phyloP scores from a whole-genome alignment of 129 eudicot genomes.

The Gnaphalium uliginosum region DNA sequence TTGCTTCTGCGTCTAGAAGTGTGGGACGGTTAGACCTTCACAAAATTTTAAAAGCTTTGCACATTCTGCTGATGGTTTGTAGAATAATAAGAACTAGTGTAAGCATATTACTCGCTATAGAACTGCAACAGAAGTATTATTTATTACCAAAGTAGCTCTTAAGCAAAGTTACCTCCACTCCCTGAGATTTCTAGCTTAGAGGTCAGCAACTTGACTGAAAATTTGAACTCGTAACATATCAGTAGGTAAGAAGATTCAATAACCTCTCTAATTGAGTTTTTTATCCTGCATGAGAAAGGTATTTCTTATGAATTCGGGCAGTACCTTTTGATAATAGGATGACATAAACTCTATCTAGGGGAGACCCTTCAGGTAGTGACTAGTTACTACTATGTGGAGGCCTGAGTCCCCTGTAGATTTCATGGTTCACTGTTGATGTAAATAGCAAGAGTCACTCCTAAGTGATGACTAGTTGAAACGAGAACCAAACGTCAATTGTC shows the following conservation, averaged over 20 bases:
- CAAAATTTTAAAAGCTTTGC: not conserved
- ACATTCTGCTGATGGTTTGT: not conserved
- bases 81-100: conserved; percentile 14
- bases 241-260: not conserved
- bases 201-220: conserved; percentile 11
- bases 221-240: conserved; percentile 16
- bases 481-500: not conserved
- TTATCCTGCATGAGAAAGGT: conserved; percentile 1
- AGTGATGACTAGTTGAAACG: not conserved
- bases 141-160: conserved; percentile 1
- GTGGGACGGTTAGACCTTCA: conserved; percentile 4
- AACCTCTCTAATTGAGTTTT: not conserved
- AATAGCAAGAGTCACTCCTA: not conserved
- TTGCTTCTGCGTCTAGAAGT: not conserved
- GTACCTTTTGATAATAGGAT: conserved; percentile 7
- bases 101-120: conserved; percentile 14
- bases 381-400: not conserved
- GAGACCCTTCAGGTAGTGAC: conserved; percentile 5
- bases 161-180: not conserved
- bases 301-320: not conserved
- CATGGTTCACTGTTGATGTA: not conserved
- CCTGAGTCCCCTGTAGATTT: not conserved
- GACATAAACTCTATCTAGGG: not conserved
- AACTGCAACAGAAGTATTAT: not conserved
- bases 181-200: conserved; percentile 10